Percentiles rank a stretch among this genome's conserved stretches.
These are phyloP conservation scores for Daldinia bambusicola DNA, from an alignment of 495 filamentous ascomycete species.

Conservation along the genomic window DNA sequence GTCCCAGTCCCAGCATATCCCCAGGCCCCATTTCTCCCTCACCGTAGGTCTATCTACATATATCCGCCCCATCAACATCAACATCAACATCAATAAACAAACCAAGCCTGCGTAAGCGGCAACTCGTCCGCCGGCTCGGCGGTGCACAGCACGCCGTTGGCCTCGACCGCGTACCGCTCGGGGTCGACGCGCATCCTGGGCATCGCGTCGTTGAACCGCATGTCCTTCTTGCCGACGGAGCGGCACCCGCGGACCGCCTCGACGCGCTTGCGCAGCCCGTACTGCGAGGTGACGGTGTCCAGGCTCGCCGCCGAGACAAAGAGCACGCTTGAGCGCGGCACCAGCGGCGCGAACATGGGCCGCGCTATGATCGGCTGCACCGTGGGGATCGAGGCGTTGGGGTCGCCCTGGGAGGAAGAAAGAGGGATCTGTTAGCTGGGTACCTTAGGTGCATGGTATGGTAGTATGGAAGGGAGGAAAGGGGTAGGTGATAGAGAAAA, in stretches of 20 bases:
- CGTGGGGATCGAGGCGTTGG: conserved; percentile 91
- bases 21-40: background rate
- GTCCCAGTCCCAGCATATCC: background rate
- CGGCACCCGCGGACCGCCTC: conserved; percentile 85
- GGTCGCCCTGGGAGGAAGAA: conserved; percentile 72
- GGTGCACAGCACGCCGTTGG: conserved; percentile 79
- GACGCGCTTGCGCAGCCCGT: conserved; percentile 81
- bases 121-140: conserved; percentile 78
- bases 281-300: conserved; percentile 68
- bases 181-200: conserved; percentile 95
- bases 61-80: conserved; percentile 49
- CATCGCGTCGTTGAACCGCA: conserved; percentile 91
- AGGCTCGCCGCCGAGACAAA: conserved; percentile 85
- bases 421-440: background rate
- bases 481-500: conserved; percentile 3
- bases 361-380: conserved; percentile 88
- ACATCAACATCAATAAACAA: conserved; percentile 73
- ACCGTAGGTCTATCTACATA: background rate
- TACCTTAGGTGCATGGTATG: no score
- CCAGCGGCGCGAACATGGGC: conserved; percentile 84
- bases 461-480: background rate
- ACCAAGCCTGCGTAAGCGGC: conserved; percentile 85
- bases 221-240: conserved; percentile 84
- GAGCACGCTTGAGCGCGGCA: conserved; percentile 78
- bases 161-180: conserved; percentile 89